Evolutionary conservation across 495 filamentous ascomycete species (phyloP).

Genomic region (Aspergillus incahuasiensis): DNA sequence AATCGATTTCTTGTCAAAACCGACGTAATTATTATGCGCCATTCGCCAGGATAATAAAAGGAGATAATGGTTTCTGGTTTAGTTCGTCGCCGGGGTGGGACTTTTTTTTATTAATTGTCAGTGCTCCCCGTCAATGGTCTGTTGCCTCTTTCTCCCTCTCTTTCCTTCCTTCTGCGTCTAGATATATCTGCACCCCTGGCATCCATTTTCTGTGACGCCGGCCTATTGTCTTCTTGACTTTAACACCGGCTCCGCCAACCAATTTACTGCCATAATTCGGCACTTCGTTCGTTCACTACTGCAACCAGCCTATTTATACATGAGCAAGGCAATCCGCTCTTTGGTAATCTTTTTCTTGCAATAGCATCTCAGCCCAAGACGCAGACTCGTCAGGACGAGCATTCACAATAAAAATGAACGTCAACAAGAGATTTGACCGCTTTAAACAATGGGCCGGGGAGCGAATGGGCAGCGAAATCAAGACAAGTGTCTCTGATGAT

Average conservation of each 20-base stretch:
- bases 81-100: background rate
- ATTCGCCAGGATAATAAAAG: background rate
- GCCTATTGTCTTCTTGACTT: background rate
- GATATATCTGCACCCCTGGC: background rate
- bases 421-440: conserved; percentile 93
- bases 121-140: conserved; percentile 9
- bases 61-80: background rate
- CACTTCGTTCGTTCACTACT: conserved; percentile 2
- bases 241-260: conserved; percentile 7
- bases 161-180: conserved; percentile 14
- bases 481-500: conserved; percentile 83
- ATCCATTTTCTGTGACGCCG: background rate
- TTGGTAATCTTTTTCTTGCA: conserved; percentile 2
- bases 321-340: background rate
- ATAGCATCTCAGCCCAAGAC: conserved; percentile 1
- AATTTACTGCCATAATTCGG: background rate
- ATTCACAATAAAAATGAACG: conserved; percentile 60
- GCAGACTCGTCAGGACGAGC: background rate
- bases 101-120: conserved; percentile 5
- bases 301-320: background rate
- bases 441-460: conserved; percentile 99
- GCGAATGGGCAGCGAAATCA: conserved; percentile 90
- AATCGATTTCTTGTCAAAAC: background rate
- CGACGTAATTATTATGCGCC: conserved; percentile 3
- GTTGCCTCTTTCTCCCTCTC: conserved; percentile 16